A percentile compares a stretch with the other conserved stretches of the same genome.
Evolutionary conservation across 371 early-diverging fungal genomes (phyloP).

Genomic region (Saksenaea oblongispora): DNA sequence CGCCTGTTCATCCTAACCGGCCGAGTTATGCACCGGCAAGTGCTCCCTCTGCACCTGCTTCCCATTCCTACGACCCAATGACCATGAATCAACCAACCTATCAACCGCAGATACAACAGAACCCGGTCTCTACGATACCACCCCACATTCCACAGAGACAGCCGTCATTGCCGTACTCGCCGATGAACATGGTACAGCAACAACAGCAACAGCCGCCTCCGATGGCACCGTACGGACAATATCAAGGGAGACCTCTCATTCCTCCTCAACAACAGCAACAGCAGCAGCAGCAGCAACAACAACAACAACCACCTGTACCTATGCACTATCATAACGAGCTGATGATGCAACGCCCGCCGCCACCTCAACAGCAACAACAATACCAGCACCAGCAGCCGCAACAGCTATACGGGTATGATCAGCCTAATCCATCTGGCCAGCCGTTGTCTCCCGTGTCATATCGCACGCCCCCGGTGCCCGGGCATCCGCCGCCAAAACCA

Average conservation of each 20-base stretch:
- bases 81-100: not conserved
- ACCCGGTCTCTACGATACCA: not conserved
- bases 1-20: not conserved
- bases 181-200: slow-evolving; percentile 2
- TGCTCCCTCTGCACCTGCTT: slow-evolving; percentile 20
- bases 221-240: not conserved
- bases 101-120: not conserved
- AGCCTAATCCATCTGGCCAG: slow-evolving; percentile 21
- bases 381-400: slow-evolving; percentile 31
- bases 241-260: slow-evolving; percentile 15
- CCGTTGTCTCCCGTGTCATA: slow-evolving; percentile 22
- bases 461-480: slow-evolving; percentile 12
- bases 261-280: slow-evolving; percentile 5
- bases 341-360: slow-evolving; percentile 2
- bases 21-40: slow-evolving; percentile 21
- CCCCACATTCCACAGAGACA: not conserved
- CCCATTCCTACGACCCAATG: slow-evolving; percentile 17
- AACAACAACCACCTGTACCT: slow-evolving; percentile 5
- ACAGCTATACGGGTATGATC: slow-evolving; percentile 21
- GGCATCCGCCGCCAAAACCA: slow-evolving; percentile 28
- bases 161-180: not conserved
- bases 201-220: slow-evolving; percentile 12
- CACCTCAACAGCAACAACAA: slow-evolving; percentile 27
- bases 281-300: slow-evolving; percentile 14
- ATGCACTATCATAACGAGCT: slow-evolving; percentile 9